phyloP scores from a whole-genome alignment of 805 yeast genomes.

The Teunomyces cretensis region DNA sequence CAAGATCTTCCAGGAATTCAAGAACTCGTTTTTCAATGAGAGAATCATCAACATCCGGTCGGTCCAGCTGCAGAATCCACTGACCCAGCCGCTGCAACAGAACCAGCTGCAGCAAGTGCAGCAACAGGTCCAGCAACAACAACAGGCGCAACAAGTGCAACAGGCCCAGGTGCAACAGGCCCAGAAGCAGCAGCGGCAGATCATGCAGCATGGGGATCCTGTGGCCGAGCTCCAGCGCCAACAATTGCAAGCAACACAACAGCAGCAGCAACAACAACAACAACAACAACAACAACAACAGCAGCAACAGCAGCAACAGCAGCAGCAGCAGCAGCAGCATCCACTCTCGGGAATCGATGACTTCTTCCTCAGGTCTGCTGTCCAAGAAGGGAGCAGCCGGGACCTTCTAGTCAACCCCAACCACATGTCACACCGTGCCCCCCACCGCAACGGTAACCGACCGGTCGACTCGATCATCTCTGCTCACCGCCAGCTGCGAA shows the following conservation, averaged over 20 bases:
- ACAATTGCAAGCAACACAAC: slow-evolving; percentile 7
- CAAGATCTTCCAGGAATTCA: slow-evolving; percentile 44
- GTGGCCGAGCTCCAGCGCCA: neutral
- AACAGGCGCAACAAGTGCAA: neutral
- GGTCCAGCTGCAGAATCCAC: slow-evolving; percentile 7
- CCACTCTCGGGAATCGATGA: slow-evolving; percentile 12
- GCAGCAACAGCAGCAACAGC: slow-evolving; percentile 6
- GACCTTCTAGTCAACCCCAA: neutral
- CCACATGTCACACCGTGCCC: neutral
- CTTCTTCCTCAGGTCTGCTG: slow-evolving; percentile 10
- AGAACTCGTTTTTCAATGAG: slow-evolving; percentile 41
- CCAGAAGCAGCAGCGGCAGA: neutral
- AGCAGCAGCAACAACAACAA: slow-evolving; percentile 6
- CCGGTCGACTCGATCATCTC: neutral
- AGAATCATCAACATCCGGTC: slow-evolving; percentile 31
- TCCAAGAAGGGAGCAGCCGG: neutral
- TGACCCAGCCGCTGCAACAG: slow-evolving; percentile 2
- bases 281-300: slow-evolving; percentile 5
- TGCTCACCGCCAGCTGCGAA: slow-evolving; percentile 1
- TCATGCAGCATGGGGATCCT: neutral
- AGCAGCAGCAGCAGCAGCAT: slow-evolving; percentile 5
- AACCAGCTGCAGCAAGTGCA: neutral
- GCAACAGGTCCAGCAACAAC: slow-evolving; percentile 5
- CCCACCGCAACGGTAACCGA: neutral
- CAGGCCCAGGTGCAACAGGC: slow-evolving; percentile 2